Percentiles rank a stretch among this genome's conserved stretches.
Evolutionary conservation across 768 basidiomycete species (phyloP).

Genomic region (Mycena vulgaris): DNA sequence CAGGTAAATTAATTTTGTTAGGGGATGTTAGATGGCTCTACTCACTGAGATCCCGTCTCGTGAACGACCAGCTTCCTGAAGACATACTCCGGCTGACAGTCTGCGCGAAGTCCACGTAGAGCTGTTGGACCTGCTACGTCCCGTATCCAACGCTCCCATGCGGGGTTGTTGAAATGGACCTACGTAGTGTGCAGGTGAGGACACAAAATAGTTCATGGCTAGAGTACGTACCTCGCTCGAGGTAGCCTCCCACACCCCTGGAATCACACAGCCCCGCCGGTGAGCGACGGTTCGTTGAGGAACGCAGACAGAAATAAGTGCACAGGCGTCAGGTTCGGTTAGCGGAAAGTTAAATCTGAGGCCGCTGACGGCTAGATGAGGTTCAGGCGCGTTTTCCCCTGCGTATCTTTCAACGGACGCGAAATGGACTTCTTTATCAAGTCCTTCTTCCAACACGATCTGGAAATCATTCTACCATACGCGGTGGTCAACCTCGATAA

Average conservation of each 20-base stretch:
- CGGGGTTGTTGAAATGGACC: slow-evolving; percentile 9
- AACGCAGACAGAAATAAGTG: slow-evolving; percentile 7
- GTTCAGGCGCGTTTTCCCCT: background rate
- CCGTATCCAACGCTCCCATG: slow-evolving; percentile 22
- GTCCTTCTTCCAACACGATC: background rate
- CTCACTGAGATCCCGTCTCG: slow-evolving; percentile 16
- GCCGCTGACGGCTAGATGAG: background rate
- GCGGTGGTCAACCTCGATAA: background rate
- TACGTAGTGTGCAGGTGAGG: background rate
- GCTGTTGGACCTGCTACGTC: slow-evolving; percentile 24
- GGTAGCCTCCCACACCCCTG: slow-evolving; percentile 1
- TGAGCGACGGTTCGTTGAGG: background rate
- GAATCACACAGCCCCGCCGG: background rate
- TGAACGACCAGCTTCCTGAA: background rate
- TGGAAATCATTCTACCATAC: background rate
- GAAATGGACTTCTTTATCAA: background rate
- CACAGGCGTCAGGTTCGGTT: background rate
- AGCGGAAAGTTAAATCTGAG: slow-evolving; percentile 3
- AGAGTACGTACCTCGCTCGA: background rate
- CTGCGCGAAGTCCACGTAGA: slow-evolving; percentile 1
- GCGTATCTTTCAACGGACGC: background rate
- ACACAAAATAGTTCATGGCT: background rate
- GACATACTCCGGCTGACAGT: background rate
- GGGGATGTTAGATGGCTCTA: background rate
- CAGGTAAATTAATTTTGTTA: background rate